Evolutionary conservation across 2,329 filamentous ascomycete genomes (phyloP), one percentile per base, ranked within the genome.

Genomic region (Aspergillus jensenii): DNA sequence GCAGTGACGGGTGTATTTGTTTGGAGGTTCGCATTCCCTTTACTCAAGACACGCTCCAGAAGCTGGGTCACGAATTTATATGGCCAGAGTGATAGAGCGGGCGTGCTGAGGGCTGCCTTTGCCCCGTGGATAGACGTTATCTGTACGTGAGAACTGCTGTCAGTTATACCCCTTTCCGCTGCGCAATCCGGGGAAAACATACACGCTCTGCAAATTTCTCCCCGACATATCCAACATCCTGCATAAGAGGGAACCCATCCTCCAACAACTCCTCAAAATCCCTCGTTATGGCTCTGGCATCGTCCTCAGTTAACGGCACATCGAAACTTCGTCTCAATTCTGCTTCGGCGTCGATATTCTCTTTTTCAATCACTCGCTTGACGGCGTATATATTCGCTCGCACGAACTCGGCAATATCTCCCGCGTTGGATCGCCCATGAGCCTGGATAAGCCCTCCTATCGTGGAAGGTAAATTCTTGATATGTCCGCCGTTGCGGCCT

Each of bases 391-490:
- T 50, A 12, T 50, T 50, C 14, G 12, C 35, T 6, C 47, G 17
- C 7, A 50, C 33, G 14, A 50, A 50, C 14, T 31, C 2, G 0
- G 31, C 21, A 2, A 51, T 31, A 14, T 41, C 37, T 15, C 4
- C 37, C 0, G 21, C 37, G 14, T 8, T n/a, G 15, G 19, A 7
- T 8, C 4, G 6, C 3, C 23, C 37, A 12, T 33, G 2, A 8
- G 14, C 15, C 23, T 2, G 6, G 17, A 43, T 19, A 2, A 44
- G 8, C 4, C 47, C 14, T 3, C 15, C n/a, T 11, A 45, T 43
- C 35, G 6, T 48, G 15, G 4, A 37, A 4, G 12, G 17, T 52
- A 65, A 77, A 76, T 63, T 79, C 79, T 27, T 76, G 71, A 14
- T 73, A 76, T 25, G 75, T 78, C 3, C 33, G 77, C 78, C 37